Conservation (phyloP, 1,139 yeast genomes). For the Diutina neorugosa region DNA sequence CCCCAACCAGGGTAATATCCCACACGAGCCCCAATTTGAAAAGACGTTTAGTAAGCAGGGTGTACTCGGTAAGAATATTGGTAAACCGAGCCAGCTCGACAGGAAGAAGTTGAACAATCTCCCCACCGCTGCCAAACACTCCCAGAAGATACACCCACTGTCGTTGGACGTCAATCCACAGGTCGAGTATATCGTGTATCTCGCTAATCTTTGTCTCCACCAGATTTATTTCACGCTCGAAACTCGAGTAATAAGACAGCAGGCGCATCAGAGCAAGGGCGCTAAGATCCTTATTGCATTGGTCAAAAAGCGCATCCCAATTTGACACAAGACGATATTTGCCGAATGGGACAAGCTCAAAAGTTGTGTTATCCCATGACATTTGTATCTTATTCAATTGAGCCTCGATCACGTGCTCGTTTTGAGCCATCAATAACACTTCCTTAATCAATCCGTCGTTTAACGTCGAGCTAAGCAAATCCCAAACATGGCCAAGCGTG, state of each 20-base stretch:
- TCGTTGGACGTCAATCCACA: slow-evolving; percentile 80
- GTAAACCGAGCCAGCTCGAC: slow-evolving; percentile 59
- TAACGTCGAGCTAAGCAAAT: slow-evolving; percentile 28
- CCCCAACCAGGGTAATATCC: slow-evolving; percentile 45
- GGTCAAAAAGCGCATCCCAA: slow-evolving; percentile 56
- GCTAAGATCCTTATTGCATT: slow-evolving; percentile 48
- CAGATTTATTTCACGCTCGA: slow-evolving; percentile 45
- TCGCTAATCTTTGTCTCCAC: slow-evolving; percentile 47
- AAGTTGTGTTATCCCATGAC: slow-evolving; percentile 36
- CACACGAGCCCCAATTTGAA: slow-evolving; percentile 40
- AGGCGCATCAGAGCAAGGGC: slow-evolving; percentile 59
- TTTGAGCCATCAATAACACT: slow-evolving; percentile 53
- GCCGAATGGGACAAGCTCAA: slow-evolving; percentile 46
- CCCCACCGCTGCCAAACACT: slow-evolving; percentile 45
- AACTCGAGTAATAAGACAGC: slow-evolving; percentile 50
- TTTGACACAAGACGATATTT: slow-evolving; percentile 49
- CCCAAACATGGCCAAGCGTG: slow-evolving; percentile 53
- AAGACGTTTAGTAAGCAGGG: slow-evolving; percentile 37
- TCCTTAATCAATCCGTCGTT: slow-evolving; percentile 38
- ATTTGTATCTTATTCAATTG: slow-evolving; percentile 34
- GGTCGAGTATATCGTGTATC: slow-evolving; percentile 43
- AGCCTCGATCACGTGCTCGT: slow-evolving; percentile 58
- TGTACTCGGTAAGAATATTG: slow-evolving; percentile 51
- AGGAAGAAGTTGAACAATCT: slow-evolving; percentile 54
- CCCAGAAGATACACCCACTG: slow-evolving; percentile 85